Evolutionary conservation across 257 asterid species (phyloP), one percentile per base, ranked within the genome.

Genomic region (Jaltomata sinuosa): DNA sequence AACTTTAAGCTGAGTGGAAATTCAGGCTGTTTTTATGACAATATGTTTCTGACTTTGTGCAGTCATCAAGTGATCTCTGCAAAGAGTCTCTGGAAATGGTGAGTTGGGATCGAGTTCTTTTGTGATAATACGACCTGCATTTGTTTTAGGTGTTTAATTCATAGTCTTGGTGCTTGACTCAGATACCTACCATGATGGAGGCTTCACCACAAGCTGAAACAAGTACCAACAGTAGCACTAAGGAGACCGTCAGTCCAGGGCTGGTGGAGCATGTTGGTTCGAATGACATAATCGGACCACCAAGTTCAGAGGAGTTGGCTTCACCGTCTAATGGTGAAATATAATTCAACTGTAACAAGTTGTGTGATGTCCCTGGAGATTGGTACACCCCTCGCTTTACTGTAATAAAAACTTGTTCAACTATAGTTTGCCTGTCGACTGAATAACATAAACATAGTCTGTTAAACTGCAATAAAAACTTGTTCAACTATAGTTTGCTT

Each of bases 51-150:
- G n/a, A 86, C 85, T 90, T 71, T 78, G 65, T 91, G 97, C 98
- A 94, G 99, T 84, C 91, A 76, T 89, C 92, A 34, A 87, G 89
- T 82, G 98, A 94, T 54, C 88, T 64, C 85, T 97, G 93, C 91
- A 88, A 91, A 80, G 93, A 91, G 90, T 96, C 98, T 81, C 86
- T 90, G 85, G 97, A 97, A 82, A 92, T 85, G 89, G 99, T 97
- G 84, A 90, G 91, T 87, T 83, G 12, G 54, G 79, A n/a, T n/a
- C n/a, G n/a, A 67, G 79, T 55, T 62, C 57, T 76, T n/a, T 49
- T 19, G 81, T 65, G 34, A 52, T 61, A 27, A 15, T 50, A 77
- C 27, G 7, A 27, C 10, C 47, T 82, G 15, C 31, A 77, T 64
- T 57, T 27, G 38, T 80, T 84, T 71, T 50, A 36, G 57, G 32